Evolutionary conservation across 148 eudicot genomes (phyloP).

Genomic region (Spergularia bocconei): DNA sequence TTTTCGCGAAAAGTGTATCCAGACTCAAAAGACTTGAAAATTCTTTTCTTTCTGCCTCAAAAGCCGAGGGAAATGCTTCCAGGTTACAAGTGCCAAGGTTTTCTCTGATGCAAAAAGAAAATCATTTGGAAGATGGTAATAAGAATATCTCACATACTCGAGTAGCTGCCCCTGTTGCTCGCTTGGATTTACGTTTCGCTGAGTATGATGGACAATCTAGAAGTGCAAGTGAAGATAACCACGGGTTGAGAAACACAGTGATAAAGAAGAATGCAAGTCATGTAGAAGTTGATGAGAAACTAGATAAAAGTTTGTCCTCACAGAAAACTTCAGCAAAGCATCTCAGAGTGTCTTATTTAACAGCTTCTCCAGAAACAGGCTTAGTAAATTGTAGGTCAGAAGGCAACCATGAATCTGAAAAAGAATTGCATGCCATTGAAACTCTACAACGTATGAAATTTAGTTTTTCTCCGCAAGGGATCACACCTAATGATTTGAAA

Average conservation of each 20-base stretch:
- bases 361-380: constrained; percentile 32
- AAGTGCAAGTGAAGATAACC: constrained; percentile 12
- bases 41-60: constrained; percentile 48
- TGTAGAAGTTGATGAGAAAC: constrained; percentile 23
- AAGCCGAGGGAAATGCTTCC: constrained; percentile 42
- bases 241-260: constrained; percentile 22
- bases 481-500: constrained; percentile 28
- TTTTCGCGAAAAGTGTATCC: constrained; percentile 33
- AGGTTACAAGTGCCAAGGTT: constrained; percentile 26
- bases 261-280: constrained; percentile 23
- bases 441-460: constrained; percentile 26
- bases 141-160: constrained; percentile 23
- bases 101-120: constrained; percentile 26
- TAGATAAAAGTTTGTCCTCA: constrained; percentile 17
- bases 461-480: constrained; percentile 34
- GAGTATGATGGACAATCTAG: constrained; percentile 27
- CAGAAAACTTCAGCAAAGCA: constrained; percentile 12
- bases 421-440: constrained; percentile 11
- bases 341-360: constrained; percentile 35
- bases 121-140: constrained; percentile 19
- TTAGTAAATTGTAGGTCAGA: constrained; percentile 23
- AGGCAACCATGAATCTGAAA: constrained; percentile 15
- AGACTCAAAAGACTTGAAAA: constrained; percentile 34
- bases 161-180: constrained; percentile 43
- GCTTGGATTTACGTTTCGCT: constrained; percentile 41